These are phyloP conservation scores for Crithidia sp. DNA, from an alignment of 208 protist species.

Conservation along the genomic window DNA sequence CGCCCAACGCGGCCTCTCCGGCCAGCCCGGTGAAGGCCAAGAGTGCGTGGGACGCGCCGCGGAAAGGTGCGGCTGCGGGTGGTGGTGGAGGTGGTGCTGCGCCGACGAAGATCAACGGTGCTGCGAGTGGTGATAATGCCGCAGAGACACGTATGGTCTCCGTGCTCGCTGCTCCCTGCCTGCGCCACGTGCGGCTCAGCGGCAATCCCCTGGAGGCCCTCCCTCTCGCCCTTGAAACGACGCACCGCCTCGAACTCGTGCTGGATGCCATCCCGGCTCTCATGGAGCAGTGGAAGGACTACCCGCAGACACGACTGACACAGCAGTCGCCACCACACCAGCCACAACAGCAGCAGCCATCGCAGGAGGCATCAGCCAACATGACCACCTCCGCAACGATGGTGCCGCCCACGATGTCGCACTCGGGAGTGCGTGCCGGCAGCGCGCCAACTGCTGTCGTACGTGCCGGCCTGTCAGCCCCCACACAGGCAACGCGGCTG, in stretches of 20 bases:
- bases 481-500: neutral
- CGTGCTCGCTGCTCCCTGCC: conserved; percentile 57
- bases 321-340: neutral
- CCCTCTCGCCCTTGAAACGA: conserved; percentile 57
- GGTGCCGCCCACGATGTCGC: neutral
- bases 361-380: neutral
- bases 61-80: no score
- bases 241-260: conserved; percentile 59
- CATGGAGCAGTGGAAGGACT: conserved; percentile 64
- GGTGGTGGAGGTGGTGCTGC: no score
- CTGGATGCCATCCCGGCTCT: conserved; percentile 74
- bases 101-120: no score
- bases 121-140: no score
- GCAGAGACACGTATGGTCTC: conserved; percentile 25
- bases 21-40: neutral
- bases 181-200: conserved; percentile 73
- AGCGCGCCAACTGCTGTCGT: neutral
- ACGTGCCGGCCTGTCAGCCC: no score
- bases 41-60: neutral
- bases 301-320: conserved; percentile 17
- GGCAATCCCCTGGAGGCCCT: conserved; percentile 67
- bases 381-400: neutral
- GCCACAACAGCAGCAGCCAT: neutral
- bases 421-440: no score
- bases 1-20: neutral